Conservation (phyloP, 352 stramenopile species). For the Globisporangium mamillatum region DNA sequence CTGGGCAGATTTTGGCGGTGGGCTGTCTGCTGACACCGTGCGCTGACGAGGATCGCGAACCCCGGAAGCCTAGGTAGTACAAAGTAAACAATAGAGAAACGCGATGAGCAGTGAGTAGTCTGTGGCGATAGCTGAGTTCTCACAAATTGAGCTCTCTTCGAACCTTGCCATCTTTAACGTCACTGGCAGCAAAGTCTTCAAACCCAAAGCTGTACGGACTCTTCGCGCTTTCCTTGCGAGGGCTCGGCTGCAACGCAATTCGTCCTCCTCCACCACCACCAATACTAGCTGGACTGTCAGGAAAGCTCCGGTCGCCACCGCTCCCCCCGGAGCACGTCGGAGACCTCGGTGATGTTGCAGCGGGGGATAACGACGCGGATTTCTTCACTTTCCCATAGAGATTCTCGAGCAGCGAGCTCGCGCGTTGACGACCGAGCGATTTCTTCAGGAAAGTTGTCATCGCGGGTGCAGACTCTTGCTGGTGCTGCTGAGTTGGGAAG, state of each 20-base stretch:
- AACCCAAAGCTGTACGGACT: slow-evolving; percentile 22
- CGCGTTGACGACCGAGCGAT: slow-evolving; percentile 7
- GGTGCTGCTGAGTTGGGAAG: not conserved
- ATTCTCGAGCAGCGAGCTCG: slow-evolving; percentile 12
- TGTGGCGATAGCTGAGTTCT: not conserved
- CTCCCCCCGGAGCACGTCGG: not conserved
- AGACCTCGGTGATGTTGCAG: slow-evolving; percentile 5
- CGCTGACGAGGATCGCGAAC: not conserved
- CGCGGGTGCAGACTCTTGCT: not conserved
- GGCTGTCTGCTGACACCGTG: not conserved
- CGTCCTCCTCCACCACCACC: not conserved
- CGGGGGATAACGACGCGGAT: not conserved
- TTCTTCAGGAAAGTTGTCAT: slow-evolving; percentile 1
- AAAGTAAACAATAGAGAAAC: not conserved
- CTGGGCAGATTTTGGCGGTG: not conserved
- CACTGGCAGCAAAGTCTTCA: slow-evolving; percentile 24
- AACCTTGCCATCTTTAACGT: not conserved
- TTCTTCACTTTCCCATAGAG: slow-evolving; percentile 17
- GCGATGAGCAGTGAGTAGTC: not conserved
- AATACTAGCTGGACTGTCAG: not conserved
- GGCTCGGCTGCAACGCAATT: slow-evolving; percentile 22
- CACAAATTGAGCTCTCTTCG: not conserved
- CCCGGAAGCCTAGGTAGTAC: not conserved
- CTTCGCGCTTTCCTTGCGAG: slow-evolving; percentile 5
- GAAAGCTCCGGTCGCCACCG: not conserved